Evolutionary conservation across 2,329 filamentous ascomycete genomes (phyloP).

Genomic region (Cladophialophora bantiana): DNA sequence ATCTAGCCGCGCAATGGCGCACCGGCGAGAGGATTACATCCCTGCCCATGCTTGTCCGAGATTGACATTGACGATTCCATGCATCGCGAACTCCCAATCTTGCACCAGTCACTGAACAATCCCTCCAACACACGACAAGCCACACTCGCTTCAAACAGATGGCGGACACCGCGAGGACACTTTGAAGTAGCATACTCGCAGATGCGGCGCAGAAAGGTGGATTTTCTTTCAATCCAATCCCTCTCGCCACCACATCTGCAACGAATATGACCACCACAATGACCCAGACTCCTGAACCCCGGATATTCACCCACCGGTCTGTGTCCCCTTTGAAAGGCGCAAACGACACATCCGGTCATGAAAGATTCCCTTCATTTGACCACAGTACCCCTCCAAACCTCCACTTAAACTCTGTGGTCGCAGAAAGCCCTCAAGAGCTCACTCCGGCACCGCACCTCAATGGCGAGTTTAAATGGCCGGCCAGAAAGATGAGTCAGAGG

Average conservation of each 20-base stretch:
- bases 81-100: constrained; percentile 2
- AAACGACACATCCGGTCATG: constrained; percentile 45
- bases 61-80: constrained; percentile 12
- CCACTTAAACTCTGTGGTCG: constrained; percentile 41
- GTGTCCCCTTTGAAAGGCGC: constrained; percentile 35
- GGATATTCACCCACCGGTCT: constrained; percentile 35
- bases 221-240: constrained; percentile 19
- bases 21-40: constrained; percentile 2
- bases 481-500: constrained; percentile 60
- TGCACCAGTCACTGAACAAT: constrained; percentile 11
- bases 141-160: constrained; percentile 18
- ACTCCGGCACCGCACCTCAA: constrained; percentile 41
- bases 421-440: constrained; percentile 41
- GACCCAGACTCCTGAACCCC: constrained; percentile 39
- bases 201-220: constrained; percentile 12
- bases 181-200: constrained; percentile 19
- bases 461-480: constrained; percentile 65
- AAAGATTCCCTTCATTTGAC: constrained; percentile 54
- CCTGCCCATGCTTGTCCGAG: constrained; percentile 23
- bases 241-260: constrained; percentile 10
- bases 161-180: constrained; percentile 11
- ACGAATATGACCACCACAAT: constrained; percentile 40
- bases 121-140: neutral
- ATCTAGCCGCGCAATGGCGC: constrained; percentile 18
- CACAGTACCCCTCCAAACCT: constrained; percentile 23